Conservation (phyloP, 257 asterid species). For the Cynanchum wilfordii region DNA sequence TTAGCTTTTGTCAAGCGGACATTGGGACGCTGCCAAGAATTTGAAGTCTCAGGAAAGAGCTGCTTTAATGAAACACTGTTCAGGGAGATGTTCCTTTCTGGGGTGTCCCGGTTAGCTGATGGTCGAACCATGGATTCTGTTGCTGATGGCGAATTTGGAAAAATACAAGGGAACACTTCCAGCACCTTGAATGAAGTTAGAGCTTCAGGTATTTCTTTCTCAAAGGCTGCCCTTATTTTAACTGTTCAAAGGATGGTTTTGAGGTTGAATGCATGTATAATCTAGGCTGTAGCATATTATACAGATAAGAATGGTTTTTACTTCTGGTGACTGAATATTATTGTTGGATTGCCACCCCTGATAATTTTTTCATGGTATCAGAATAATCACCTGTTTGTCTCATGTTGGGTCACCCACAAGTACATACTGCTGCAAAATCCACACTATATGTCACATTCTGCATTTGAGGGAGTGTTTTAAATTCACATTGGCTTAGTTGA, state of each 20-base stretch:
- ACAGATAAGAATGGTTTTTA: background rate
- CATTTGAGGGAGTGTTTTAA: background rate
- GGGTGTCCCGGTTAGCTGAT: conserved; percentile 46
- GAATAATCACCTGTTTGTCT: no score
- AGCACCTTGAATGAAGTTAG: conserved; percentile 54
- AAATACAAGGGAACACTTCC: conserved; percentile 41
- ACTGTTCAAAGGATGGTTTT: background rate
- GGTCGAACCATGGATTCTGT: conserved; percentile 39
- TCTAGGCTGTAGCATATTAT: background rate
- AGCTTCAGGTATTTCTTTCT: conserved; percentile 51
- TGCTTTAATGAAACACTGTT: conserved; percentile 68
- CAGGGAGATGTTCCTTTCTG: conserved; percentile 66
- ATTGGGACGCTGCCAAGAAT: conserved; percentile 63
- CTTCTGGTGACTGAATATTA: background rate
- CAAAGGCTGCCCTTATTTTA: background rate
- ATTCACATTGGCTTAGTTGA: background rate
- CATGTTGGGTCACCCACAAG: no score
- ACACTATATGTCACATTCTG: background rate
- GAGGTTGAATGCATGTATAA: background rate
- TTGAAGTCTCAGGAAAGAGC: conserved; percentile 64
- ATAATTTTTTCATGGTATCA: no score
- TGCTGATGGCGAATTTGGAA: conserved; percentile 49
- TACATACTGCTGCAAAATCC: background rate
- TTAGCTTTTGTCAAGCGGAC: conserved; percentile 75
- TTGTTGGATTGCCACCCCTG: no score